phyloP scores from a whole-genome alignment of 805 yeast genomes.

The Ogataea sp. region DNA sequence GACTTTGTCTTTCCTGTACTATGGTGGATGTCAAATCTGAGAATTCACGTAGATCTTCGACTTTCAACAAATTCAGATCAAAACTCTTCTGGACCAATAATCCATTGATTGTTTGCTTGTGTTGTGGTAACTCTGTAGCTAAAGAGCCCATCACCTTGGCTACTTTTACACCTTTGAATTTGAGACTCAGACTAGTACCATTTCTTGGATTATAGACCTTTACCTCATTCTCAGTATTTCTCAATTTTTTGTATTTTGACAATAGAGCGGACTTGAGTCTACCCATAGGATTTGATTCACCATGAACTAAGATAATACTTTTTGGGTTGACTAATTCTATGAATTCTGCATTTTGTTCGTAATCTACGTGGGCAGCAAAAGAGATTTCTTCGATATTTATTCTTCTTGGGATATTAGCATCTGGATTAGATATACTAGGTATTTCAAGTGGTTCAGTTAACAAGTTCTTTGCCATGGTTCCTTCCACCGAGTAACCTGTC shows the following conservation, averaged over 20 bases:
- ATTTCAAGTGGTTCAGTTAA: slow-evolving; percentile 87
- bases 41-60: slow-evolving; percentile 83
- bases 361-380: slow-evolving; percentile 99
- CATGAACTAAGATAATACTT: slow-evolving; percentile 88
- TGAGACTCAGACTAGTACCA: slow-evolving; percentile 69
- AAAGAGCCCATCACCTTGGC: slow-evolving; percentile 62
- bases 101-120: slow-evolving; percentile 53
- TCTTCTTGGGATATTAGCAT: slow-evolving; percentile 77
- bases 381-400: slow-evolving; percentile 87
- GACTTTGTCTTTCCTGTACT: slow-evolving; percentile 71
- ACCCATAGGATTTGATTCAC: slow-evolving; percentile 98
- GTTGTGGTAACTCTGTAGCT: slow-evolving; percentile 36
- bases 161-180: slow-evolving; percentile 74
- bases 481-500: slow-evolving; percentile 98
- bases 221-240: slow-evolving; percentile 83
- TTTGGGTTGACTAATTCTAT: slow-evolving; percentile 83
- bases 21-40: slow-evolving; percentile 81
- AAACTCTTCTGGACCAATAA: slow-evolving; percentile 88
- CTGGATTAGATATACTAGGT: slow-evolving; percentile 76
- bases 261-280: slow-evolving; percentile 86
- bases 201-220: slow-evolving; percentile 89
- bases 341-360: slow-evolving; percentile 84
- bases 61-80: slow-evolving; percentile 72
- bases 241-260: slow-evolving; percentile 74
- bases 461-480: slow-evolving; percentile 91